Conservation (phyloP, 352 stramenopile species). For the Phytophthora palmivora region DNA sequence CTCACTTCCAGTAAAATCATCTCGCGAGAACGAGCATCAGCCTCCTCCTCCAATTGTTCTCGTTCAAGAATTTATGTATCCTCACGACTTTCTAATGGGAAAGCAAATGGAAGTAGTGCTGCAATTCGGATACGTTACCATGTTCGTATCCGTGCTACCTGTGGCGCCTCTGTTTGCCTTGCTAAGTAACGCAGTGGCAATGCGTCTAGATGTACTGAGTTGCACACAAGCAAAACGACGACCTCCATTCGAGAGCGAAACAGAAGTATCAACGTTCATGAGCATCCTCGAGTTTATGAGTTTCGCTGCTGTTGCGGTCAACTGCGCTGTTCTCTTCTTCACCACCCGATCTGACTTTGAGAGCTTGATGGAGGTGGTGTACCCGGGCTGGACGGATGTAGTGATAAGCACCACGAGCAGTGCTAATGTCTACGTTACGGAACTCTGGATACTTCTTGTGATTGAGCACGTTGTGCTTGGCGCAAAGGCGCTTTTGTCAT, state of each 20-base stretch:
- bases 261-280: conserved; percentile 93
- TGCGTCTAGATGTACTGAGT: conserved; percentile 85
- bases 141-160: conserved; percentile 94
- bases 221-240: conserved; percentile 78
- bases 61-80: conserved; percentile 78
- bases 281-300: conserved; percentile 92
- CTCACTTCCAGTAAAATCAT: neutral
- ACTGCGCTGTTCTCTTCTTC: conserved; percentile 81
- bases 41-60: conserved; percentile 57
- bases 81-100: conserved; percentile 70
- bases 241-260: conserved; percentile 77
- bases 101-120: conserved; percentile 86
- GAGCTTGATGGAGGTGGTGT: conserved; percentile 44
- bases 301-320: conserved; percentile 84
- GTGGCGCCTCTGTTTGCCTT: conserved; percentile 89
- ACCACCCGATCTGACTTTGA: conserved; percentile 71
- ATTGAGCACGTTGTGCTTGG: conserved; percentile 74
- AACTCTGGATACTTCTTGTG: conserved; percentile 68
- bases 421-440: conserved; percentile 46
- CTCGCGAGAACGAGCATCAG: neutral
- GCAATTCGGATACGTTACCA: conserved; percentile 95
- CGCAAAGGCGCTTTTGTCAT: conserved; percentile 67
- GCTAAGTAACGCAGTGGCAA: conserved; percentile 89
- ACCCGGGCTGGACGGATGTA: conserved; percentile 17
- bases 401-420: conserved; percentile 5